phyloP scores from a whole-genome alignment of 148 eudicot genomes.

The Silene conica region DNA sequence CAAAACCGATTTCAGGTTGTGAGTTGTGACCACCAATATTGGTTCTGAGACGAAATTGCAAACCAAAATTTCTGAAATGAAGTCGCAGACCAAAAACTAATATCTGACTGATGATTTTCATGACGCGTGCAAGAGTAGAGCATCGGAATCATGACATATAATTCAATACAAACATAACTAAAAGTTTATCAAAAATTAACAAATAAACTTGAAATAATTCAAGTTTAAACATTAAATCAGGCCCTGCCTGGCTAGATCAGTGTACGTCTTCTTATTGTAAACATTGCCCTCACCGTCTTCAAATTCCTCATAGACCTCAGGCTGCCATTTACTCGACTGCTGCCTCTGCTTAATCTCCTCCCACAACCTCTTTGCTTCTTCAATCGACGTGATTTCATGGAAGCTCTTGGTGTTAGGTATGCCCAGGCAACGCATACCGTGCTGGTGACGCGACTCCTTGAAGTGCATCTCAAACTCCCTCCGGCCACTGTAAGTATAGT shows the following conservation, averaged over 20 bases:
- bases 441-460: constrained; percentile 14
- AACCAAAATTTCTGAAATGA: too few relatives aligned
- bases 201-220: not conserved
- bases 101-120: too few relatives aligned
- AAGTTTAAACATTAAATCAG: not conserved
- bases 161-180: not conserved
- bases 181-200: not conserved
- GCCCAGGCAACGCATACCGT: constrained; percentile 14
- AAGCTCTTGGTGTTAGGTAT: constrained; percentile 15
- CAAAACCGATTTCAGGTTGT: not conserved
- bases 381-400: constrained; percentile 15
- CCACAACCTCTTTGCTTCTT: constrained; percentile 10
- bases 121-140: too few relatives aligned
- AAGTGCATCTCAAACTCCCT: constrained; percentile 14
- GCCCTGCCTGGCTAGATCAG: constrained; percentile 6
- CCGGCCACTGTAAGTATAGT: constrained; percentile 1
- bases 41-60: too few relatives aligned
- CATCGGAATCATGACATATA: too few relatives aligned
- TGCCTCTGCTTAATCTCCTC: constrained; percentile 3
- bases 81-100: too few relatives aligned
- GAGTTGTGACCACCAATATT: not conserved
- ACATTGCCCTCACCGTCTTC: constrained; percentile 18
- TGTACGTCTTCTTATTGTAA: constrained; percentile 7
- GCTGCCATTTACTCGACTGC: not conserved
- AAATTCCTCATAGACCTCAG: constrained; percentile 7